Conservation (phyloP, 2,329 filamentous ascomycete species). For the Penicillium sp. region DNA sequence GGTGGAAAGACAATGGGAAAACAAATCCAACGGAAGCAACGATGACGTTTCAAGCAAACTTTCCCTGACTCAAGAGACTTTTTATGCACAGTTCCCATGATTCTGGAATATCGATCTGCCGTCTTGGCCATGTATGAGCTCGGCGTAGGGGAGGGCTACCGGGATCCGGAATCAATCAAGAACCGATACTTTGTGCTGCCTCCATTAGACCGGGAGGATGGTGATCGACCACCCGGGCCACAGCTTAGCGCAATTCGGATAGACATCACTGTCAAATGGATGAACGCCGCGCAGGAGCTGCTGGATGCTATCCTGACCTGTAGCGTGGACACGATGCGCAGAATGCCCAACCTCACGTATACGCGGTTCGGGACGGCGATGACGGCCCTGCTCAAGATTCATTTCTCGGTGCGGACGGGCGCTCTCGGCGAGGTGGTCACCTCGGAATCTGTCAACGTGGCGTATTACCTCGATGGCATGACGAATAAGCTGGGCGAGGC, state of each 20-base stretch:
- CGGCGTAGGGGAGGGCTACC: conserved; percentile 32
- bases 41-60: not conserved
- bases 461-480: conserved; percentile 28
- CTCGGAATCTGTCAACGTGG: conserved; percentile 25
- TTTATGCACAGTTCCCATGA: conserved; percentile 21
- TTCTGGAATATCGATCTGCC: conserved; percentile 27
- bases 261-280: conserved; percentile 35
- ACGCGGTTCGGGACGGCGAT: conserved; percentile 28
- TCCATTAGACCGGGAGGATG: conserved; percentile 18
- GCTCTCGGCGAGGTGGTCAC: conserved; percentile 28
- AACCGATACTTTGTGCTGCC: conserved; percentile 30
- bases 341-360: conserved; percentile 31
- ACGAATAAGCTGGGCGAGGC: conserved; percentile 28
- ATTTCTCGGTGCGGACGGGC: conserved; percentile 28
- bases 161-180: conserved; percentile 31
- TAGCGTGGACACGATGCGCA: conserved; percentile 29
- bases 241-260: conserved; percentile 30
- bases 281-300: conserved; percentile 31
- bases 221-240: conserved; percentile 3
- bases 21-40: not conserved
- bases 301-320: conserved; percentile 29
- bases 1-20: no score
- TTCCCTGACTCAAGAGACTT: not conserved
- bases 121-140: conserved; percentile 31
- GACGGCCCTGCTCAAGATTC: conserved; percentile 32